These are phyloP conservation scores for Craspedostauros australis DNA, from an alignment of 108 stramenopile species.

Conservation along the genomic window DNA sequence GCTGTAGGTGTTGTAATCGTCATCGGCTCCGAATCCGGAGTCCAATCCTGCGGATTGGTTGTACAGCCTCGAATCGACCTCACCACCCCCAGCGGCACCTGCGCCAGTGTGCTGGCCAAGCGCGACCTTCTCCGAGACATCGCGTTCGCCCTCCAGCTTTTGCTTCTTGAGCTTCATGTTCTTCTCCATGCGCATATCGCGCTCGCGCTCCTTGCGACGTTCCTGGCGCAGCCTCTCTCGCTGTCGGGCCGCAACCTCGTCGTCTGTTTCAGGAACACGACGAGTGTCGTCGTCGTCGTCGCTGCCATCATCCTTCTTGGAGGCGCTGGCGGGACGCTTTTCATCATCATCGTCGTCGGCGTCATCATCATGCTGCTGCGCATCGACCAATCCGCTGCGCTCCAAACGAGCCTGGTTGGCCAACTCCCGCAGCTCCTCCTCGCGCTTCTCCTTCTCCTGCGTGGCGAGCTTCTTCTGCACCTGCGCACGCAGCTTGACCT, in stretches of 20 bases:
- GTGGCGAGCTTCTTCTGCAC: conserved; percentile 84
- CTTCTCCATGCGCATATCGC: conserved; percentile 89
- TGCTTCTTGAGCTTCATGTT: conserved; percentile 69
- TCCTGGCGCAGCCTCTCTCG: conserved; percentile 90
- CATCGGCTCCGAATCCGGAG: conserved; percentile 95
- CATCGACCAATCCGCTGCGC: conserved; percentile 45
- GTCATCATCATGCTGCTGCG: background rate
- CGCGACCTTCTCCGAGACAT: conserved; percentile 97
- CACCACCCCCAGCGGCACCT: conserved; percentile 58
- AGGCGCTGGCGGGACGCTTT: background rate
- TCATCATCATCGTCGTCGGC: conserved; percentile 3
- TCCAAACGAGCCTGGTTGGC: conserved; percentile 90
- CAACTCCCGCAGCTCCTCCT: conserved; percentile 89
- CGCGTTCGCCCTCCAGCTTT: conserved; percentile 87
- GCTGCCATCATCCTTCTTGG: conserved; percentile 9
- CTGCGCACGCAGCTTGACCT: conserved; percentile 85
- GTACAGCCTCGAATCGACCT: conserved; percentile 93
- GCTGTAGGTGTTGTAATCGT: conserved; percentile 94
- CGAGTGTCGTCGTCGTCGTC: conserved; percentile 23
- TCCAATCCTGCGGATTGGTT: conserved; percentile 93
- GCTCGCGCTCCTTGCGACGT: conserved; percentile 89
- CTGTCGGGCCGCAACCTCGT: conserved; percentile 76
- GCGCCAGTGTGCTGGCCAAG: conserved; percentile 93
- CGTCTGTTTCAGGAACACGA: conserved; percentile 39
- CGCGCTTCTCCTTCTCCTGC: conserved; percentile 84